Percentiles rank a stretch among this genome's conserved stretches.
These are phyloP conservation scores for Clonostachys byssicola DNA, from an alignment of 2,329 filamentous ascomycete species.

Conservation along the genomic window DNA sequence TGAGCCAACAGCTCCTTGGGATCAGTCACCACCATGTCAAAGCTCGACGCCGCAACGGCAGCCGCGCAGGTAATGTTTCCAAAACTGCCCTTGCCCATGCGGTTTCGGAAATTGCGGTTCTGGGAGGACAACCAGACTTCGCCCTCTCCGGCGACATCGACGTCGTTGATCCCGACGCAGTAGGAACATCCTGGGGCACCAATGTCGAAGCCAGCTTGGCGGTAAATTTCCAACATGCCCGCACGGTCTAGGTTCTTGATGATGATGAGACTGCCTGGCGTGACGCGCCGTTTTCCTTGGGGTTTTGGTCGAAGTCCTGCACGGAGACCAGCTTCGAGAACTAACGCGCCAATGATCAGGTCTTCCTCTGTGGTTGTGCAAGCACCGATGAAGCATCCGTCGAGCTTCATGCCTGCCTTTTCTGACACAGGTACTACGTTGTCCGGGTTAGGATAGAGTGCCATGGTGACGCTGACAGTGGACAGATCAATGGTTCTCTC, in stretches of 20 bases:
- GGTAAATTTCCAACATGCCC: constrained; percentile 27
- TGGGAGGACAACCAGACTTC: constrained; percentile 36
- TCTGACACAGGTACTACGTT: constrained; percentile 31
- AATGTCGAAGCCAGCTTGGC: constrained; percentile 30
- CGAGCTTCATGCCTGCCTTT: constrained; percentile 19
- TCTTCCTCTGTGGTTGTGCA: constrained; percentile 39
- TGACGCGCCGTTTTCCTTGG: constrained; percentile 28
- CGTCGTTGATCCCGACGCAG: constrained; percentile 34
- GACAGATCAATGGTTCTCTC: constrained; percentile 27
- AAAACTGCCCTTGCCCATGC: constrained; percentile 29
- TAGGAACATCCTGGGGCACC: constrained; percentile 35
- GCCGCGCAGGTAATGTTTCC: constrained; percentile 38
- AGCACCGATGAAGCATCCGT: constrained; percentile 38
- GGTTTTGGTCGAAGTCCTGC: constrained; percentile 16
- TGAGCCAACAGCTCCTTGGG: constrained; percentile 12
- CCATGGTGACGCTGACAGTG: constrained; percentile 27
- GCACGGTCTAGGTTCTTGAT: constrained; percentile 20
- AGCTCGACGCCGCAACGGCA: constrained; percentile 39
- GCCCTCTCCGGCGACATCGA: constrained; percentile 27
- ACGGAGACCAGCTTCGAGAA: constrained; percentile 28
- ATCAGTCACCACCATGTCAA: constrained; percentile 34
- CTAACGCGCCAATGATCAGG: constrained; percentile 30
- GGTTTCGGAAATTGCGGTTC: constrained; percentile 37
- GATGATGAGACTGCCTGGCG: constrained; percentile 30
- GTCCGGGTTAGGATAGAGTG: constrained; percentile 32